A percentile compares a stretch with the other conserved stretches of the same genome.
Evolutionary conservation across 2,329 filamentous ascomycete genomes (phyloP).

Genomic region (Cercospora sesami): DNA sequence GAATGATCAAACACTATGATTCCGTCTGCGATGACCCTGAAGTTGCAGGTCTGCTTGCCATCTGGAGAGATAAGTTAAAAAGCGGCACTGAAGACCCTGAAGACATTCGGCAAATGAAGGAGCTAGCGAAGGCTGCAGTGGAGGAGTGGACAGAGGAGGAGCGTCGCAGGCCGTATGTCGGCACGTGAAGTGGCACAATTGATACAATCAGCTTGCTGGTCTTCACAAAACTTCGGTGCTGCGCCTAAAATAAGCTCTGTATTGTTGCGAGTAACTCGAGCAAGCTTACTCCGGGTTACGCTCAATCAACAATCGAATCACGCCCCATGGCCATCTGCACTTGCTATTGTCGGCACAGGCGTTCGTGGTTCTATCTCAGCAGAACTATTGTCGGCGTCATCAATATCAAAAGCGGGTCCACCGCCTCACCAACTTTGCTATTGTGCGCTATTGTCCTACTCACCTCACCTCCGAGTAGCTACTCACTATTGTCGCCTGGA

Average conservation of each 20-base stretch:
- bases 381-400: not conserved
- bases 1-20: conserved; percentile 39
- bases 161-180: conserved; percentile 11
- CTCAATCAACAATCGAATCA: not conserved
- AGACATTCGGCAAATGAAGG: conserved; percentile 34
- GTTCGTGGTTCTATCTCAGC: not conserved
- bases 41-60: conserved; percentile 29
- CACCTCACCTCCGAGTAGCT: not conserved
- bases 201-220: not conserved
- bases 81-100: conserved; percentile 29
- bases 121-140: conserved; percentile 30
- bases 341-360: not conserved
- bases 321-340: not conserved
- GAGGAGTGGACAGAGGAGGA: conserved; percentile 22
- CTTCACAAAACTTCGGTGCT: not conserved
- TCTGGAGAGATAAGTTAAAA: conserved; percentile 37
- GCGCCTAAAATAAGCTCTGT: not conserved
- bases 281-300: not conserved
- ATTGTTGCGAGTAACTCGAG: not conserved
- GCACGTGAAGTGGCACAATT: conserved; percentile 14
- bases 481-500: not conserved
- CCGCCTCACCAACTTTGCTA: not conserved
- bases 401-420: not conserved
- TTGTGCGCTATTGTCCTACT: not conserved
- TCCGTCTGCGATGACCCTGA: conserved; percentile 29